phyloP scores from a whole-genome alignment of 495 filamentous ascomycete species.

The Xylaria telfairii region DNA sequence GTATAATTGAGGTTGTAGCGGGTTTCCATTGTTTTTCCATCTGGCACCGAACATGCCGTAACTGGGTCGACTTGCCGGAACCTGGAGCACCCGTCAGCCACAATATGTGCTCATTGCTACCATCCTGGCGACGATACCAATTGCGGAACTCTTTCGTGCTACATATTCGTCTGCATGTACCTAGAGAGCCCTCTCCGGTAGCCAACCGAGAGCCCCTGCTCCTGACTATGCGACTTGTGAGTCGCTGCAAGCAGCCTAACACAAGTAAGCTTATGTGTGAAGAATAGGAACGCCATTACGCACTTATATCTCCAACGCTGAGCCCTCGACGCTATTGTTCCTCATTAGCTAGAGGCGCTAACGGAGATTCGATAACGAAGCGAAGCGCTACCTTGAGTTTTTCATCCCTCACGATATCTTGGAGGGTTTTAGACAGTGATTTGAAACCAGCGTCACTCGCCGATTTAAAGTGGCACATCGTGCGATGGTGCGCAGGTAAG shows the following conservation, averaged over 20 bases:
- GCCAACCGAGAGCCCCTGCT: not conserved
- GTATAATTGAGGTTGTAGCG: constrained; percentile 39
- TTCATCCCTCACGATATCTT: constrained; percentile 17
- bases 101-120: constrained; percentile 42
- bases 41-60: constrained; percentile 35
- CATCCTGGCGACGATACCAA: constrained; percentile 44
- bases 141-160: constrained; percentile 42
- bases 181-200: not conserved
- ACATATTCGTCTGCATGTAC: constrained; percentile 46
- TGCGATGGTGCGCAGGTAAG: constrained; percentile 38
- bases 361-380: not conserved
- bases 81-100: constrained; percentile 45
- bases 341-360: not conserved
- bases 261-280: not conserved
- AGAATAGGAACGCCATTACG: not conserved
- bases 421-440: constrained; percentile 24
- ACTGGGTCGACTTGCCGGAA: constrained; percentile 45
- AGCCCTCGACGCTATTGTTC: constrained; percentile 30
- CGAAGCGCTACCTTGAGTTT: constrained; percentile 14
- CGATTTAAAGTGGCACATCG: constrained; percentile 41
- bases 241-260: constrained; percentile 7
- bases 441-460: constrained; percentile 38
- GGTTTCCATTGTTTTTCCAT: constrained; percentile 42
- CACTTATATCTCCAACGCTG: constrained; percentile 35
- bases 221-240: not conserved